These are phyloP conservation scores for Hanseniaspora guilliermondii DNA, from an alignment of 805 yeast genomes.

Conservation along the genomic window DNA sequence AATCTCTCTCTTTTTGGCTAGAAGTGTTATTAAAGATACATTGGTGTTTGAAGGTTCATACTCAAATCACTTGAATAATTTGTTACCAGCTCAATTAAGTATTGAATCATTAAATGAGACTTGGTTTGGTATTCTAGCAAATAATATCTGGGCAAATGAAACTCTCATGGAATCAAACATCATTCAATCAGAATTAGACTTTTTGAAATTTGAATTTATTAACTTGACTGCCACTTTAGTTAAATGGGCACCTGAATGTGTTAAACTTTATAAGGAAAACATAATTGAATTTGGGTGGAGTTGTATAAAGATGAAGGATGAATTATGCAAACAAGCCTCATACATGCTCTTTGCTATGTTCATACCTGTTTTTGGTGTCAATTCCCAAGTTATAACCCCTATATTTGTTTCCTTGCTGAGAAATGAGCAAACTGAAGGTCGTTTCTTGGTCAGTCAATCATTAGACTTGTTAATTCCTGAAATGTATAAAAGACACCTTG, in stretches of 20 bases:
- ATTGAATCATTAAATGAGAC: constrained; percentile 22
- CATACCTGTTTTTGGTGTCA: constrained; percentile 78
- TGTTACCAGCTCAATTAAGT: constrained; percentile 28
- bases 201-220: constrained; percentile 60
- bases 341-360: constrained; percentile 79
- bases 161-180: constrained; percentile 34
- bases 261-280: constrained; percentile 59
- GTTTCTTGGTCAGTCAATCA: constrained; percentile 74
- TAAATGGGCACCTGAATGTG: constrained; percentile 48
- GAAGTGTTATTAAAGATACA: constrained; percentile 51
- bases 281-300: constrained; percentile 92
- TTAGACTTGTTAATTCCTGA: constrained; percentile 82
- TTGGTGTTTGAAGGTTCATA: constrained; percentile 48
- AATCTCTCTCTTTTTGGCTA: constrained; percentile 51
- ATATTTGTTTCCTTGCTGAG: constrained; percentile 81
- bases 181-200: constrained; percentile 59
- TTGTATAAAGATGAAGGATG: constrained; percentile 76
- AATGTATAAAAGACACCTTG: constrained; percentile 49
- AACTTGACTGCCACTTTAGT: constrained; percentile 71
- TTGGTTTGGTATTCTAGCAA: constrained; percentile 57
- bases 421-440: constrained; percentile 74
- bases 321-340: constrained; percentile 81
- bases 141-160: constrained; percentile 60
- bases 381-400: constrained; percentile 76
- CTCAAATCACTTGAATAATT: constrained; percentile 35